Base-by-base conservation (phyloP, 352 stramenopile genomes). In the Phytopythium sindhum region DNA sequence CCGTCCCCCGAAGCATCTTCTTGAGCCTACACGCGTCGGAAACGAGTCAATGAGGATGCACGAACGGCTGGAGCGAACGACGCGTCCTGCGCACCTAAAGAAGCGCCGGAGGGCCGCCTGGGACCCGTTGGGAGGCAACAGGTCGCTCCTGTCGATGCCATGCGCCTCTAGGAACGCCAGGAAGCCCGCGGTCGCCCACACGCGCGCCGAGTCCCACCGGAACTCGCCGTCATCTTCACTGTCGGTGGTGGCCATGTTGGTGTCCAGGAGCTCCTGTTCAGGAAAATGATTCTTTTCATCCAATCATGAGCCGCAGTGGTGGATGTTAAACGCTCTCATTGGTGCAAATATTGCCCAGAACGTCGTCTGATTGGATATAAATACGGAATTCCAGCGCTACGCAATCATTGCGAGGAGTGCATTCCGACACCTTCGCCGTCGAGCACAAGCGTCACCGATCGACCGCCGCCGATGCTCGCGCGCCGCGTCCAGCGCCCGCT, bases 101-200 rank as follows among this genome's bases (percentile, higher is more conserved):
- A 86, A 93, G 58, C 84, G 80, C 42, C 68, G 68, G 45, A 69
- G 66, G 8, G 66, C 64, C 52, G 53, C 57, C 21, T 68, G 64
- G 15, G 29, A 29, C 29, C 39, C 60, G 11, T 58, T 24, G 1
- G 57, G n/a, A 11, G 39, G 72, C 7, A 88, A 24, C 37, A 90
- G 69, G 50, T 91, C 84, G 2, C 61, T 73, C 1, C 57, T 37
- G 24, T 75, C n/a, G 51, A 89, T 78, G 3, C 74, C 63, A 63
- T 93, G 84, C 28, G 78, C 62, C 2, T 61, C 21, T 4, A 93
- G 67, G 68, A 93, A 93, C 58, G 61, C 54, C 8, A 84, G 54
- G 66, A 93, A 93, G 33, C 80, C 80, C 29, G 72, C 73, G 28
- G 39, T 44, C 29, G 68, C 65, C 81, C 79, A 89, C 35, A 85